Base-by-base conservation (phyloP, 116 monocot species). In the Dioscorea cayenensis region DNA sequence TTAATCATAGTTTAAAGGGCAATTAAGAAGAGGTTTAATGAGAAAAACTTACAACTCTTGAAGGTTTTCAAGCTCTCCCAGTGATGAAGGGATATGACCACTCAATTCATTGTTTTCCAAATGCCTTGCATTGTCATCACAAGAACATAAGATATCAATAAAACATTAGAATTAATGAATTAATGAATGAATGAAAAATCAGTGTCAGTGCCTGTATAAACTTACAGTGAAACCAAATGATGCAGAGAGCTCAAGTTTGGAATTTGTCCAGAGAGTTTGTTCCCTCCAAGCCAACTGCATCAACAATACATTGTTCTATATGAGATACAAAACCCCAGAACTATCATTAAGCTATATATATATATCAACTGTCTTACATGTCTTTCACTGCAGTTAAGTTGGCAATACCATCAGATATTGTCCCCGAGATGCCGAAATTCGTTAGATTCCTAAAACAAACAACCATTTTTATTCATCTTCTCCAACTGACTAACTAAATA, bases 11-110 rank as follows among this genome's bases (percentile, higher is more conserved):
- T 32, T 32, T 16, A 55, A 19, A n/a, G 17, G 17, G n/a, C 1
- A 55, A n/a, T n/a, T 55, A 55, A 55, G 2, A 55, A 55, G 5
- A 18, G 55, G 55, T 55, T 18, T 16, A n/a, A 3, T 5, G 16
- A 55, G 12, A 52, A 63, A 63, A n/a, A 83, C 87, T 82, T 77
- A 88, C 88, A 88, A 32, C 51, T 88, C 82, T 68, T 82, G 76
- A n/a, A 88, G 72, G 17, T 72, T 79, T 22, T 22, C 36, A 38
- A 88, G 79, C 3, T 23, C 29, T 66, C 77, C 84, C 13, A 88
- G 48, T 13, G 84, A 82, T 55, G 84, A 63, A 22, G 79, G 84
- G 48, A 88, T 77, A 8, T 73, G 32, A 25, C 82, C 88, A 64
- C 50, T 84, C 14, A 88, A 74, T 51, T 79, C 65, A 67, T 88